Evolutionary conservation across 2,329 filamentous ascomycete genomes (phyloP).

Genomic region (Talaromyces sp.): DNA sequence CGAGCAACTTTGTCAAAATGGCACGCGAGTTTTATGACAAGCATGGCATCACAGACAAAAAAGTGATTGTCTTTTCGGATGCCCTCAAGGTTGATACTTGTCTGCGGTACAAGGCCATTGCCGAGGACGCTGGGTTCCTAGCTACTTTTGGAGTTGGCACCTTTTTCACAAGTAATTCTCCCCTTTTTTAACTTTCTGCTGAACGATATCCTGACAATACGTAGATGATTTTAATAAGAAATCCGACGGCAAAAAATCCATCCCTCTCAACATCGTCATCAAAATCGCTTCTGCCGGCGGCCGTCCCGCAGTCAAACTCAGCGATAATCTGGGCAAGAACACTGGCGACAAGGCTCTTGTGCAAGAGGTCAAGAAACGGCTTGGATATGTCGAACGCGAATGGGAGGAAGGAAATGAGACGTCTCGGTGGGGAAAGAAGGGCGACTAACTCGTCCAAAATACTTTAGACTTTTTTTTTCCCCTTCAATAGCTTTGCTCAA

Average conservation of each 20-base stretch:
- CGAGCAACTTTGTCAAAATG: conserved; percentile 69
- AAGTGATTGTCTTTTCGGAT: conserved; percentile 92
- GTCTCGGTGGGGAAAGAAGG: conserved; percentile 63
- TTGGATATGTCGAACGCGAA: conserved; percentile 80
- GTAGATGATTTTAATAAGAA: conserved; percentile 73
- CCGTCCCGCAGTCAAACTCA: conserved; percentile 84
- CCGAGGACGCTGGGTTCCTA: conserved; percentile 74
- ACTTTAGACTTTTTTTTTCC: neutral
- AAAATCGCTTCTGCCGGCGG: conserved; percentile 85
- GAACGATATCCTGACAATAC: neutral
- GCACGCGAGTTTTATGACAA: conserved; percentile 77
- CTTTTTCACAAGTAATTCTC: conserved; percentile 70
- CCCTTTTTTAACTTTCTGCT: neutral
- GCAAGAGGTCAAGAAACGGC: conserved; percentile 72
- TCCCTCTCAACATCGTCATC: conserved; percentile 94
- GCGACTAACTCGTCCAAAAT: conserved; percentile 1
- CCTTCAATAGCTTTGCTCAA: neutral
- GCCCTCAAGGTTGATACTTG: conserved; percentile 88
- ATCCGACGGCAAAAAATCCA: conserved; percentile 73
- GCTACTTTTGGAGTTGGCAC: conserved; percentile 93
- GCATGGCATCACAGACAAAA: conserved; percentile 71
- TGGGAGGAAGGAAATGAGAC: conserved; percentile 85
- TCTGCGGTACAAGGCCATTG: conserved; percentile 79
- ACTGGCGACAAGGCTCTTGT: conserved; percentile 80
- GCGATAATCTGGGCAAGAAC: conserved; percentile 88